Evolutionary conservation across 345 rosid species (phyloP).

Genomic region (Arabidopsis arenosa): DNA sequence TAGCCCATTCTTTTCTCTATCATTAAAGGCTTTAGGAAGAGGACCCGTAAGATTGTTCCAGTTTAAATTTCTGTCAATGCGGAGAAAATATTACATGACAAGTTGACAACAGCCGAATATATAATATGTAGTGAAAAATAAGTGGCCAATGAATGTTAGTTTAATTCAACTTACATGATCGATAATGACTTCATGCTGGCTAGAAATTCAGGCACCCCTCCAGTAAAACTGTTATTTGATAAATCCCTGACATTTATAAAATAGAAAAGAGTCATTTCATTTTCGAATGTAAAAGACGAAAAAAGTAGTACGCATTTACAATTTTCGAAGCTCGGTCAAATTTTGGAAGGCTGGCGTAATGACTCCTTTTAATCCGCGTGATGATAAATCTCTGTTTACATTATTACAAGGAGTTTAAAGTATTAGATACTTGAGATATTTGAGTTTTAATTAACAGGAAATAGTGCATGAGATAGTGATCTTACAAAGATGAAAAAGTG

Average conservation of each 20-base stretch:
- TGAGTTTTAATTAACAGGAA: not conserved
- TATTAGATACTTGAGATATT: not conserved
- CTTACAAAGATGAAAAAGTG: conserved; percentile 44
- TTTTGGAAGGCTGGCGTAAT: conserved; percentile 36
- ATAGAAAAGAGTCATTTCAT: too few relatives aligned
- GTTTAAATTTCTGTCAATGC: conserved; percentile 44
- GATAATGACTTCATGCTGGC: conserved; percentile 39
- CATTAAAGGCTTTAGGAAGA: conserved; percentile 39
- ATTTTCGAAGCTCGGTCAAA: conserved; percentile 38
- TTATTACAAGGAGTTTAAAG: not conserved
- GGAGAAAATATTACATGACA: not conserved
- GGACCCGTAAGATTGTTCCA: conserved; percentile 51
- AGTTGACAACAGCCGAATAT: too few relatives aligned
- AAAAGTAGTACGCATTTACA: conserved; percentile 27
- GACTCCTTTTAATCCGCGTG: conserved; percentile 48
- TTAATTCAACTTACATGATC: conserved; percentile 43
- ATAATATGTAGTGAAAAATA: not conserved
- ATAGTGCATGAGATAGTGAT: not conserved
- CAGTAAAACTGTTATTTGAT: conserved; percentile 48
- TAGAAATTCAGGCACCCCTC: conserved; percentile 51
- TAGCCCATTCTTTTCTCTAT: conserved; percentile 35
- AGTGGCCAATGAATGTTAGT: not conserved
- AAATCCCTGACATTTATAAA: conserved; percentile 44
- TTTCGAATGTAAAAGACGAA: not conserved
- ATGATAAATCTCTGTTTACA: conserved; percentile 46